Base-by-base conservation (phyloP, 1,284 basidiomycete species). In the Amylostereum areolatum region DNA sequence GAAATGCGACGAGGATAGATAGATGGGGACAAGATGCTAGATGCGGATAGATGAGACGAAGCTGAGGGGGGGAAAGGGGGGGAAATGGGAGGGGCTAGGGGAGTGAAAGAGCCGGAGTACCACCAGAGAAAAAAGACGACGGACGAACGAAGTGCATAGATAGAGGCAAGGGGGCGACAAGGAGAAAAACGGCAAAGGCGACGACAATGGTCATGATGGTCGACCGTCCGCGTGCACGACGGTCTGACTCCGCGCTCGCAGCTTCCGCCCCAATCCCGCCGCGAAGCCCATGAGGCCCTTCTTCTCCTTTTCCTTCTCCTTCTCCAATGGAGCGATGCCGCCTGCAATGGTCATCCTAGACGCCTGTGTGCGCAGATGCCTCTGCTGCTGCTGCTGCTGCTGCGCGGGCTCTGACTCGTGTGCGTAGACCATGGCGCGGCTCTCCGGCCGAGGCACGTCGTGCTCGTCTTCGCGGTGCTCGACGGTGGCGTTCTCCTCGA, bases 401-500 rank as follows among this genome's bases (percentile, higher is more conserved):
- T 18, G 18, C 18, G 18, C 37, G 37, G 37, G 37, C 37, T 12
- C n/a, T 43, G 51, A 61, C 11, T 54, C 53, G 44, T 51, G 52
- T 52, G 57, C 70, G 42, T 73, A 71, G n/a, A 72, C 73, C 11
- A 67, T 73, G 29, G 56, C 35, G 18, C 55, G 54, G 28, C 52
- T 57, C 27, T 52, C 50, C 11, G 55, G 55, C 8, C 49, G 48
- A 31, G 45, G 29, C 28, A 66, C 59, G 43, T 63, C 65, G 39
- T 63, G 64, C 7, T 64, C 56, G 3, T 69, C 59, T 46, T 73
- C 52, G 32, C 43, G 44, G 40, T 49, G 48, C 54, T 66, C 75
- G 4, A 73, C 70, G 5, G 73, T 81, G 1, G 77, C 76, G 24
- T 55, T 46, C 53, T 80, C 74, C 55, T 80, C 72, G 41, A 85